Percentiles rank a stretch among this genome's conserved stretches.
Evolutionary conservation across 2,329 filamentous ascomycete genomes (phyloP).

Genomic region (Pseudonectria buxi): DNA sequence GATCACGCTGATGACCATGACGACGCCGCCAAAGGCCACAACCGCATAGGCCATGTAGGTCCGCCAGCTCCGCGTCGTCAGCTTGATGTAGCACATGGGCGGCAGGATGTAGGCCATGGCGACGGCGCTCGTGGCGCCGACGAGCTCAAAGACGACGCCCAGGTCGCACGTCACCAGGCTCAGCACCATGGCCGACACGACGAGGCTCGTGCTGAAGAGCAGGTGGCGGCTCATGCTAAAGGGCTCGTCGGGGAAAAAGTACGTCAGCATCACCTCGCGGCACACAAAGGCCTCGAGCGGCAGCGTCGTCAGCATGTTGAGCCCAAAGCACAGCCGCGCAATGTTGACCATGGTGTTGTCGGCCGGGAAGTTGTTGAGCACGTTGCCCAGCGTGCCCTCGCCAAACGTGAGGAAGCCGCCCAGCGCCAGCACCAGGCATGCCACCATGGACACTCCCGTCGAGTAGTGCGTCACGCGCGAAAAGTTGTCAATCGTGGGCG

Average conservation of each 20-base stretch:
- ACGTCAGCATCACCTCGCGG: conserved; percentile 90
- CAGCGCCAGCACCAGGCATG: conserved; percentile 82
- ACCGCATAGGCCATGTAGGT: conserved; percentile 64
- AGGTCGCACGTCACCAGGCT: conserved; percentile 87
- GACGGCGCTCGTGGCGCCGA: conserved; percentile 90
- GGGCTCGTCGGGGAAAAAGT: conserved; percentile 61
- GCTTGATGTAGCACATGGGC: conserved; percentile 89
- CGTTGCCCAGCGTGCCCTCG: conserved; percentile 85
- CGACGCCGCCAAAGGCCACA: conserved; percentile 71
- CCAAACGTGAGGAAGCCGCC: conserved; percentile 91
- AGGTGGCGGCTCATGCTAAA: conserved; percentile 82
- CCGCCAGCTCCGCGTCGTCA: conserved; percentile 70
- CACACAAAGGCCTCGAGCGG: conserved; percentile 97
- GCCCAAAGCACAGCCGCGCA: conserved; percentile 86
- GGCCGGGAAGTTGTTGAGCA: conserved; percentile 92
- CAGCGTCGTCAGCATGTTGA: conserved; percentile 97
- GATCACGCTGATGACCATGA: conserved; percentile 75
- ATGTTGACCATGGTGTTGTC: conserved; percentile 93
- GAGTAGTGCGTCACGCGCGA: conserved; percentile 89
- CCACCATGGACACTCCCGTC: conserved; percentile 82
- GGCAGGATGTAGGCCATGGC: conserved; percentile 93
- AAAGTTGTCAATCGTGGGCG: conserved; percentile 93
- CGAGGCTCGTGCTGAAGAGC: conserved; percentile 75
- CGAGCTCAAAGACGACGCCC: conserved; percentile 89
- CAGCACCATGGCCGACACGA: conserved; percentile 70